Percentiles rank a stretch among this genome's conserved stretches.
Conservation (phyloP, 2,329 filamentous ascomycete genomes). For the Alternaria arbusti region DNA sequence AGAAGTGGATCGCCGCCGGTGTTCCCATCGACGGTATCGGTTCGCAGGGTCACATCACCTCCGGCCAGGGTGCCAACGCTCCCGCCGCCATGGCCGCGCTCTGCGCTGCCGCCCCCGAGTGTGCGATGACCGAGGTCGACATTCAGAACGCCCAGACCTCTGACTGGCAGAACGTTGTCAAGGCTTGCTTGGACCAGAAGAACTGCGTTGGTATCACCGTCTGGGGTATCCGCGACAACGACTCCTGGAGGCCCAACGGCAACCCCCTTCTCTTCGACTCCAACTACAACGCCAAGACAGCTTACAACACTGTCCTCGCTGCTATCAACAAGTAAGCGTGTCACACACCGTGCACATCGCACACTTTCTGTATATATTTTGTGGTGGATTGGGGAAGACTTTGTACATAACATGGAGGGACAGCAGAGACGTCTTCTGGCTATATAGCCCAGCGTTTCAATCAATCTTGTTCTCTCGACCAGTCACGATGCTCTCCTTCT, state of each 20-base stretch:
- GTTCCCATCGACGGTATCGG: conserved; percentile 69
- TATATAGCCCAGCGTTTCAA: background rate
- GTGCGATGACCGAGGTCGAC: conserved; percentile 73
- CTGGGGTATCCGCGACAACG: conserved; percentile 60
- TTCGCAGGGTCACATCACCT: conserved; percentile 56
- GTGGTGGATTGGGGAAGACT: background rate
- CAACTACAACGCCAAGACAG: conserved; percentile 53
- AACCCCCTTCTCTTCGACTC: conserved; percentile 55
- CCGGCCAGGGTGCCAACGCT: conserved; percentile 56
- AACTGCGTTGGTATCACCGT: conserved; percentile 73
- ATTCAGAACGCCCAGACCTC: conserved; percentile 63
- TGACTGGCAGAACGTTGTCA: conserved; percentile 64
- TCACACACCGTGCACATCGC: background rate
- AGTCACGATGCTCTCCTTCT: conserved; percentile 21
- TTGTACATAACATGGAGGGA: conserved; percentile 10
- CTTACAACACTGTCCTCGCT: conserved; percentile 43
- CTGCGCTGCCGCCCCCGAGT: conserved; percentile 62
- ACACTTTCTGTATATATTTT: conserved; percentile 5
- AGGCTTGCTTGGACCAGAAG: conserved; percentile 65
- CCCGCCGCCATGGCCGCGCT: conserved; percentile 60
- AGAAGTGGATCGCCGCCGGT: conserved; percentile 68
- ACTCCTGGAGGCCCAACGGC: conserved; percentile 54
- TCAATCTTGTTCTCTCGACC: conserved; percentile 12
- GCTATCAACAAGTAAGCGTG: conserved; percentile 24
- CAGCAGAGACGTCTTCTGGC: background rate